A percentile compares a stretch with the other conserved stretches of the same genome.
Evolutionary conservation across 2,329 filamentous ascomycete species (phyloP).

Genomic region (Parastagonospora avenae): DNA sequence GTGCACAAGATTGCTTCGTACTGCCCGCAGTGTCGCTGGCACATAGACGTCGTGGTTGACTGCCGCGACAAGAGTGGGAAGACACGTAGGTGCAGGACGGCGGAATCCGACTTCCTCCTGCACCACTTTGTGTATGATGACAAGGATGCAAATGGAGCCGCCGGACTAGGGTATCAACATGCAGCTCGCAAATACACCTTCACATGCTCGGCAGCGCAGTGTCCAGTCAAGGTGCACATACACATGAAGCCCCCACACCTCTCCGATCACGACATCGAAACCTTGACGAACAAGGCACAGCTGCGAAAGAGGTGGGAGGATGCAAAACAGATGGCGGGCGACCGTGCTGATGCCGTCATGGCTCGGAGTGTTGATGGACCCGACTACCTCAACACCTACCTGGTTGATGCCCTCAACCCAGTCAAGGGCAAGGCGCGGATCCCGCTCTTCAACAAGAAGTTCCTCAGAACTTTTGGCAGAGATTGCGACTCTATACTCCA

Average conservation of each 20-base stretch:
- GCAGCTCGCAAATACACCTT: slow-evolving; percentile 50
- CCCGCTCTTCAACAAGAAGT: slow-evolving; percentile 66
- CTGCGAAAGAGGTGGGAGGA: slow-evolving; percentile 60
- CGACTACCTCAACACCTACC: slow-evolving; percentile 62
- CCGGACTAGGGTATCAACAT: slow-evolving; percentile 22
- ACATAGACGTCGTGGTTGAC: slow-evolving; percentile 64
- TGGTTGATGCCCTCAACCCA: slow-evolving; percentile 62
- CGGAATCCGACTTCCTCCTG: slow-evolving; percentile 57
- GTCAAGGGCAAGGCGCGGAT: slow-evolving; percentile 59
- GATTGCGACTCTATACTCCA: slow-evolving; percentile 65
- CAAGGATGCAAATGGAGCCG: slow-evolving; percentile 12
- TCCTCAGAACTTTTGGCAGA: slow-evolving; percentile 65
- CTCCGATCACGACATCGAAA: slow-evolving; percentile 51
- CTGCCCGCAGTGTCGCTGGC: slow-evolving; percentile 66
- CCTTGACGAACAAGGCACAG: slow-evolving; percentile 60
- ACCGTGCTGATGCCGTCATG: slow-evolving; percentile 58
- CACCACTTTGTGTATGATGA: slow-evolving; percentile 61
- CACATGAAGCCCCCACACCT: slow-evolving; percentile 60
- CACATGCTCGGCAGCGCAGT: slow-evolving; percentile 63
- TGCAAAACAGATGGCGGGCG: slow-evolving; percentile 57
- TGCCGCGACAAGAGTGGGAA: slow-evolving; percentile 51
- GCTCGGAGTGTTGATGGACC: slow-evolving; percentile 62
- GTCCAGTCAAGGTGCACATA: slow-evolving; percentile 60
- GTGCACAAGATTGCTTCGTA: slow-evolving; percentile 64
- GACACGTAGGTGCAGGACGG: slow-evolving; percentile 47